These are phyloP conservation scores for Bacterosira constricta DNA, from an alignment of 108 stramenopile genomes.

Conservation along the genomic window DNA sequence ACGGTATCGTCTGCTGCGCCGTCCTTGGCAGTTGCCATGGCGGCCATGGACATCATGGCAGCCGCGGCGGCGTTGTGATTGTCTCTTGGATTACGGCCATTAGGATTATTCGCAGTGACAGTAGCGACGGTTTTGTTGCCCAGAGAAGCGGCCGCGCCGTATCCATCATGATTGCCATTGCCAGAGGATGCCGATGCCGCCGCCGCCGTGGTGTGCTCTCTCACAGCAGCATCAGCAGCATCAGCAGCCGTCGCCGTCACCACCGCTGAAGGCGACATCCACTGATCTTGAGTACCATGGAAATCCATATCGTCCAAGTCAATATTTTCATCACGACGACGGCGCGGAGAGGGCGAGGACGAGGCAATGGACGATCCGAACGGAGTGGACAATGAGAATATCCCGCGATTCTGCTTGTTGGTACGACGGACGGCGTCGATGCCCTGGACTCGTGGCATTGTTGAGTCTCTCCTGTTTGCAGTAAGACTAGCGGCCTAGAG, in stretches of 20 bases:
- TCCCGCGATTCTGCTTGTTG: constrained; percentile 6
- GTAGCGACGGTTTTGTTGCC: too few relatives aligned
- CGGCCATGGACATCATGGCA: too few relatives aligned
- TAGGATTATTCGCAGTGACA: too few relatives aligned
- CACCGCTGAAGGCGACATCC: too few relatives aligned
- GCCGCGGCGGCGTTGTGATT: too few relatives aligned
- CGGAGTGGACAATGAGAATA: constrained; percentile 36
- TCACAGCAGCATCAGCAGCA: too few relatives aligned
- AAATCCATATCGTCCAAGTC: background rate
- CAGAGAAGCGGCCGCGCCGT: too few relatives aligned
- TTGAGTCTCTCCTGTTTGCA: background rate
- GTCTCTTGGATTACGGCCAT: background rate
- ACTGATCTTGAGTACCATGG: background rate
- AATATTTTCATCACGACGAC: background rate
- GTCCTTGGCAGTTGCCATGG: too few relatives aligned
- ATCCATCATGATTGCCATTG: too few relatives aligned
- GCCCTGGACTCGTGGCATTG: constrained; percentile 6
- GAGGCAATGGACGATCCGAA: constrained; percentile 6
- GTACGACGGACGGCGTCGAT: background rate
- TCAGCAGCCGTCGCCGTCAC: background rate
- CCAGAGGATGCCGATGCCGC: too few relatives aligned
- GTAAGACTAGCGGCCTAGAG: background rate
- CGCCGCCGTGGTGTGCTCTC: too few relatives aligned
- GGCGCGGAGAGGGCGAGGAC: background rate
- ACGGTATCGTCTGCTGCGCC: too few relatives aligned